Evolutionary conservation across 495 filamentous ascomycete genomes (phyloP).

Genomic region (Chlorociboria aeruginascens): DNA sequence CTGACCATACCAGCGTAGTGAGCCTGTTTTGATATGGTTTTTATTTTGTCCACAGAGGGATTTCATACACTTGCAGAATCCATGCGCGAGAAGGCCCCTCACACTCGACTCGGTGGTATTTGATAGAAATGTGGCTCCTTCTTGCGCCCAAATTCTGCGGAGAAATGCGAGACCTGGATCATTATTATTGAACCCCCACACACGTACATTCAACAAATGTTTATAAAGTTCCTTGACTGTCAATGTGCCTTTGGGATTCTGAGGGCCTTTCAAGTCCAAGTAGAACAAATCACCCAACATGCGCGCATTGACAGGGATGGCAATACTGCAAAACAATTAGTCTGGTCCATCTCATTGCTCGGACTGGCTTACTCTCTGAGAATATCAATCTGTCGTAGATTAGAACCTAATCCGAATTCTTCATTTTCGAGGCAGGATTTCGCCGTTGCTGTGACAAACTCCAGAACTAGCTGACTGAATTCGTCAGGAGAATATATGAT

Average conservation of each 20-base stretch:
- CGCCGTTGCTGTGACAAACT: no score
- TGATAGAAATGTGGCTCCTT: no score
- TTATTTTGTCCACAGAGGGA: no score
- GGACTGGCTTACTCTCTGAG: constrained; percentile 20
- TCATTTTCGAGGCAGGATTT: no score
- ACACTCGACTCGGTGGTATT: no score
- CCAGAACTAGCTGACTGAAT: constrained; percentile 44
- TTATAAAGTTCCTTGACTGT: constrained; percentile 68
- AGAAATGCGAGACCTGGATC: no score
- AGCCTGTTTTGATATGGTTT: no score
- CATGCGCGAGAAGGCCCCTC: no score
- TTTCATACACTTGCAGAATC: no score
- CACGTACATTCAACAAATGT: constrained; percentile 40
- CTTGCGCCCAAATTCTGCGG: no score
- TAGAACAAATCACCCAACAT: constrained; percentile 61
- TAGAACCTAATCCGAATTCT: constrained; percentile 46
- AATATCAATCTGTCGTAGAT: constrained; percentile 37
- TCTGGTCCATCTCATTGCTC: constrained; percentile 44
- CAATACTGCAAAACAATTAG: constrained; percentile 63
- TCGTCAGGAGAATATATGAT: constrained; percentile 39
- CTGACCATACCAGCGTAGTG: no score
- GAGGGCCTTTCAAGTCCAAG: constrained; percentile 56
- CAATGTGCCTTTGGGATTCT: constrained; percentile 54
- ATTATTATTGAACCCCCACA: no score
- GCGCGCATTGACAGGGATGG: constrained; percentile 57